Base-by-base conservation (phyloP, 1,139 yeast species). In the Taphrina wiesneri region DNA sequence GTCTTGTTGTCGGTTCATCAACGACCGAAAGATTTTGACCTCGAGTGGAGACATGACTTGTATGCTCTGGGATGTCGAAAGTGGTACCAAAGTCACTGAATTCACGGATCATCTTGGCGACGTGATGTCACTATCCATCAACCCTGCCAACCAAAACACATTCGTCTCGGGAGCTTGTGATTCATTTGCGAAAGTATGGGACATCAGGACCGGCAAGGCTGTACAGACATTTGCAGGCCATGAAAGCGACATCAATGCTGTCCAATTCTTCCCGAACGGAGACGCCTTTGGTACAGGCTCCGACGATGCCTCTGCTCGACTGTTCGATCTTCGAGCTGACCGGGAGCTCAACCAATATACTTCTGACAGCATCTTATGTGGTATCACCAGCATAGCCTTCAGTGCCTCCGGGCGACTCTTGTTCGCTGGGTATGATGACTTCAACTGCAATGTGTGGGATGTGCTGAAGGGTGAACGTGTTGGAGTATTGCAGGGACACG, bases 21-120 rank as follows among this genome's bases (percentile, higher is more conserved):
- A 82, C 67, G 81, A 84, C 66, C 77, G 80, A 7, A 80, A 80
- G n/a, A 74, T 90, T 0, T 73, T 90, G 17, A 88, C 96, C 0
- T 83, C 87, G 0, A 86, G 93, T 60, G 97, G 96, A 3, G 97
- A 92, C 75, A 85, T 86, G 86, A 85, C 95, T 0, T 83, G 91
- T 72, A 81, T 84, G 1, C 75, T 86, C 67, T 92, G 97, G 97
- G 97, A 92, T 74, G 79, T 90, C 32, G 79, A 81, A 32, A 83
- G 83, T 69, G 86, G 89, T 0, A 78, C 78, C 30, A 80, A 82
- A 70, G 76, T 82, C 0, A 77, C 84, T 41, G 86, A 85, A 57
- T 89, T 83, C 74, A 77, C 84, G 11, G 96, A 88, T 68, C 96
- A 91, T 76, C 76, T 87, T 30, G 96, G 96, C 5, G 97, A 90